phyloP scores from a whole-genome alignment of 257 asterid genomes.

The Cordia subcordata region DNA sequence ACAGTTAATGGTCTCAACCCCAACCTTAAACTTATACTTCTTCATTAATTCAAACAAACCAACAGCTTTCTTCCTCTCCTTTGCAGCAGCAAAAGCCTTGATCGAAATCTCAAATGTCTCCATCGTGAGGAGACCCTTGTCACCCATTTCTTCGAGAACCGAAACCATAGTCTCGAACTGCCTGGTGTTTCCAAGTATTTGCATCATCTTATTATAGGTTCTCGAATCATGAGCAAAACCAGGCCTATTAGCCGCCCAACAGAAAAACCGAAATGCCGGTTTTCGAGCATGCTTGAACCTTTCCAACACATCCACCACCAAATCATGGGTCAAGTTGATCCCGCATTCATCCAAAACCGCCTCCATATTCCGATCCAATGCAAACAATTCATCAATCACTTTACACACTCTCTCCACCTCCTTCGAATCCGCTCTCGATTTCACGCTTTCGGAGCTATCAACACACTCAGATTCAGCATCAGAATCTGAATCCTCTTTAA shows the following conservation, averaged over 20 bases:
- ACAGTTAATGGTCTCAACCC: constrained; percentile 60
- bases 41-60: constrained; percentile 79
- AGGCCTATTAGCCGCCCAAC: constrained; percentile 63
- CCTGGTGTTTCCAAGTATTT: constrained; percentile 70
- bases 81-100: constrained; percentile 75
- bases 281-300: constrained; percentile 82
- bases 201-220: constrained; percentile 67
- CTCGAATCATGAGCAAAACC: constrained; percentile 59
- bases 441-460: constrained; percentile 23
- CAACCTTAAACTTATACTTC: constrained; percentile 57
- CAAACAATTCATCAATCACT: constrained; percentile 73
- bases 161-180: constrained; percentile 92
- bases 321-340: constrained; percentile 49
- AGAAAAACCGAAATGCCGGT: constrained; percentile 81
- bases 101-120: constrained; percentile 62
- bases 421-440: constrained; percentile 35
- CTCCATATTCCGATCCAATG: constrained; percentile 84
- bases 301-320: constrained; percentile 66
- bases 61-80: constrained; percentile 76
- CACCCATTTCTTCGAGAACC: constrained; percentile 82
- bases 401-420: constrained; percentile 72
- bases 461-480: constrained; percentile 36
- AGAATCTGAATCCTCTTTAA: constrained; percentile 20
- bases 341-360: constrained; percentile 75
- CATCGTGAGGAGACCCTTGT: constrained; percentile 57